A percentile compares a stretch with the other conserved stretches of the same genome.
Evolutionary conservation across 352 stramenopile genomes (phyloP).

Genomic region (Phytophthora agathidicida): DNA sequence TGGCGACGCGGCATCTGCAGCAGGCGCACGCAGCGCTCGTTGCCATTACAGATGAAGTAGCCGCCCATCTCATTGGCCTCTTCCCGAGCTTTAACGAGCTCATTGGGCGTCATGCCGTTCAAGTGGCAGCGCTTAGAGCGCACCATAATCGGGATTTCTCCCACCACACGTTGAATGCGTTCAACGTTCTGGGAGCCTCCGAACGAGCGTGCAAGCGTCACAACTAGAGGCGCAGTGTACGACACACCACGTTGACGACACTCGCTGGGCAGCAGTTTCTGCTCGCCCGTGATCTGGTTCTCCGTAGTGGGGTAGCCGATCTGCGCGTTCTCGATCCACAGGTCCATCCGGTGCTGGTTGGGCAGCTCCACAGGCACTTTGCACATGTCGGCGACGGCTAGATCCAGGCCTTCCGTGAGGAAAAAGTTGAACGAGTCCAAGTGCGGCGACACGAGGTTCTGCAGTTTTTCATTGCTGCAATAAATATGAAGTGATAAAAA

Average conservation of each 20-base stretch:
- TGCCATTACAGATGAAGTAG: slow-evolving; percentile 99
- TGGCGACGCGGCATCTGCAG: slow-evolving; percentile 94
- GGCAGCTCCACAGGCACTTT: slow-evolving; percentile 91
- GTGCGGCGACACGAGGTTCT: slow-evolving; percentile 95
- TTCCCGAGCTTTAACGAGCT: slow-evolving; percentile 91
- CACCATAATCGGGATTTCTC: slow-evolving; percentile 98
- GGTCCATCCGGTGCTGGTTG: slow-evolving; percentile 80
- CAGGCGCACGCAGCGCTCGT: slow-evolving; percentile 98
- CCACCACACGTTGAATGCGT: slow-evolving; percentile 88
- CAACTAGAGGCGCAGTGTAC: slow-evolving; percentile 96
- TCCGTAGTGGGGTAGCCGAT: slow-evolving; percentile 89
- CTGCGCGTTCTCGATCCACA: slow-evolving; percentile 96
- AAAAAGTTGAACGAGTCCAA: slow-evolving; percentile 99
- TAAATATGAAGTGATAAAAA: no score
- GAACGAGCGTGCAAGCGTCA: slow-evolving; percentile 90
- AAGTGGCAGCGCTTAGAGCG: slow-evolving; percentile 97
- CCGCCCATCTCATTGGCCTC: slow-evolving; percentile 98
- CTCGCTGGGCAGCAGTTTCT: slow-evolving; percentile 92
- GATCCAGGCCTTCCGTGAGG: slow-evolving; percentile 93
- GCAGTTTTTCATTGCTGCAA: slow-evolving; percentile 81
- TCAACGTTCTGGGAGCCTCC: slow-evolving; percentile 82
- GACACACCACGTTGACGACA: slow-evolving; percentile 96
- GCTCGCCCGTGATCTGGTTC: slow-evolving; percentile 85
- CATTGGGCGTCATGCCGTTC: slow-evolving; percentile 73
- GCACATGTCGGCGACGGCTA: slow-evolving; percentile 93